Evolutionary conservation across 176 grass and related monocot species (phyloP).

Genomic region (Triticum turgidum): DNA sequence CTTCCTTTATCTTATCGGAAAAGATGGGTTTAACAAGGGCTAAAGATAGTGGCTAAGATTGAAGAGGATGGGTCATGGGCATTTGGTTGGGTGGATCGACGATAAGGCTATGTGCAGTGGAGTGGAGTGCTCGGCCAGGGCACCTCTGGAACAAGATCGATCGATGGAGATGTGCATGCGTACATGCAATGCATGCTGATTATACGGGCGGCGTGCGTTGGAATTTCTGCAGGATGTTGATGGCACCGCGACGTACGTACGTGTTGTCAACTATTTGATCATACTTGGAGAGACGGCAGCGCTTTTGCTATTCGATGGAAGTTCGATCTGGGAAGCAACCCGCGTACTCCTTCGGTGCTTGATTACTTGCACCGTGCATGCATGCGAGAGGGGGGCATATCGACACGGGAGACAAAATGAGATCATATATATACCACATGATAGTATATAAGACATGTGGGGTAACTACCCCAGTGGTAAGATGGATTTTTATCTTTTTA

Average conservation of each 20-base stretch:
- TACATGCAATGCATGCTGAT: not conserved
- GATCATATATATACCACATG: too few species aligned
- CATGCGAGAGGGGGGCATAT: too few species aligned
- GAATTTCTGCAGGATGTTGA: not conserved
- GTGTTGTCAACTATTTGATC: not conserved
- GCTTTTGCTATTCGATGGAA: too few species aligned
- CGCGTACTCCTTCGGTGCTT: too few species aligned
- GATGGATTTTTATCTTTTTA: too few species aligned
- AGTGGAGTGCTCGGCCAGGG: not conserved
- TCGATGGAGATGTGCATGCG: not conserved
- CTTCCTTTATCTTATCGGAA: not conserved
- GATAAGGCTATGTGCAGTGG: not conserved
- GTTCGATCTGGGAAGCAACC: too few species aligned
- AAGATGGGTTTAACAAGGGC: constrained; percentile 9
- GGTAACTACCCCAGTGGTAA: too few species aligned
- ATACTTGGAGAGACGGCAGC: not conserved
- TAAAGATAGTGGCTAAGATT: not conserved
- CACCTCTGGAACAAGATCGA: not conserved
- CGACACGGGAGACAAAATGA: too few species aligned
- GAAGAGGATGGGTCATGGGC: constrained; percentile 7
- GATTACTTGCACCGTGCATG: too few species aligned
- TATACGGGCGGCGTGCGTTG: not conserved
- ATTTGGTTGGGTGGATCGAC: constrained; percentile 20
- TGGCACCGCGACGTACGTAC: not conserved
- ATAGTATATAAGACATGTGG: too few species aligned